A percentile compares a stretch with the other conserved stretches of the same genome.
Evolutionary conservation across 208 protist genomes (phyloP).

Genomic region (Trypanosoma vivax): DNA sequence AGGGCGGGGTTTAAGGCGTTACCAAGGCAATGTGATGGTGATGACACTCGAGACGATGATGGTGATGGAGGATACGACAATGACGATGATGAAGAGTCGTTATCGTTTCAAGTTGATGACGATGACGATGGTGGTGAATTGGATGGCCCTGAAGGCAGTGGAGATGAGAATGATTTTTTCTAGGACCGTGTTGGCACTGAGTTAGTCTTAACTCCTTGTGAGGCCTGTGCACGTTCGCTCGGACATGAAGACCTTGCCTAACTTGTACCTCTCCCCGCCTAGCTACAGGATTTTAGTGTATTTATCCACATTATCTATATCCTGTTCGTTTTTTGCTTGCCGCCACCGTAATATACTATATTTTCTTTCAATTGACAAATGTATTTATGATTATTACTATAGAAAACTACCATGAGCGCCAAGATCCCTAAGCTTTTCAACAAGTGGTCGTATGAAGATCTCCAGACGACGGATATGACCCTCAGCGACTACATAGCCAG

Average conservation of each 20-base stretch:
- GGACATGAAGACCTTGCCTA: no score
- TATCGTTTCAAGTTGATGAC: conserved; percentile 44
- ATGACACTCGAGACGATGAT: conserved; percentile 12
- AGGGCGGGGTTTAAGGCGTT: neutral
- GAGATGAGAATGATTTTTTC: conserved; percentile 43
- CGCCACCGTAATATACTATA: no score
- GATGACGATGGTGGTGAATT: conserved; percentile 55
- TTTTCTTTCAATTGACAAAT: no score
- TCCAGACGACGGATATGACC: conserved; percentile 83
- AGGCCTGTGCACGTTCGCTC: no score
- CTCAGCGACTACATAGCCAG: conserved; percentile 97
- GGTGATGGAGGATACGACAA: conserved; percentile 37
- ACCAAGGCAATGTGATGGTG: conserved; percentile 8
- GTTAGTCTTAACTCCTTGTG: no score
- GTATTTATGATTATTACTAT: no score
- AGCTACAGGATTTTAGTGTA: no score
- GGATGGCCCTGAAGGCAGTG: conserved; percentile 28
- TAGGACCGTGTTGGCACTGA: neutral
- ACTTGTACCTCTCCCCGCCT: no score
- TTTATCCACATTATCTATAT: no score
- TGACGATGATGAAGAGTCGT: conserved; percentile 40
- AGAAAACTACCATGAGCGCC: conserved; percentile 34
- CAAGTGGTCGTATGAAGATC: conserved; percentile 85
- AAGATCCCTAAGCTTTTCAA: conserved; percentile 87
- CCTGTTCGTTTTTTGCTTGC: no score